Evolutionary conservation across 176 grass and related monocot species (phyloP).

Genomic region (Aegilops umbellulata): DNA sequence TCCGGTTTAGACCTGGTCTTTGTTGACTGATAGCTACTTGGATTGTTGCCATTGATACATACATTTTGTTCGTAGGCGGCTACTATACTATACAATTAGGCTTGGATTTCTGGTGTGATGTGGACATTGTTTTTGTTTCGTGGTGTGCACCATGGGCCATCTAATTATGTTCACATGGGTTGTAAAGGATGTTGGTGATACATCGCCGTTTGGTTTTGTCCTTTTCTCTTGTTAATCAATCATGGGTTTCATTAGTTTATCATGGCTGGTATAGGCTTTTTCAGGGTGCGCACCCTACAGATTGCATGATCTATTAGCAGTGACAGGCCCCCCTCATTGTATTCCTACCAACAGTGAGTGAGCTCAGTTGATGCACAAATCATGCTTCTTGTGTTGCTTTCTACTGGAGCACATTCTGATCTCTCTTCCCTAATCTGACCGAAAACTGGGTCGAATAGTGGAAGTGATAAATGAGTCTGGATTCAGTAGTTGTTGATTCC

Average conservation of each 20-base stretch:
- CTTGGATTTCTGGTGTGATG: slow-evolving; percentile 38
- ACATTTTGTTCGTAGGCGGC: slow-evolving; percentile 23
- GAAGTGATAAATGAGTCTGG: not conserved
- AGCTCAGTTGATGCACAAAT: not conserved
- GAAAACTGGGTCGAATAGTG: not conserved
- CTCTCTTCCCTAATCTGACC: not conserved
- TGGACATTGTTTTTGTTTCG: slow-evolving; percentile 32
- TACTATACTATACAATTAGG: slow-evolving; percentile 4
- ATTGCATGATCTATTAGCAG: not conserved
- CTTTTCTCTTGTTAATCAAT: slow-evolving; percentile 36
- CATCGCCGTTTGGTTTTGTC: slow-evolving; percentile 30
- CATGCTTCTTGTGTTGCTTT: not conserved
- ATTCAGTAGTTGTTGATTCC: not conserved
- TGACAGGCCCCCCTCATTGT: not conserved
- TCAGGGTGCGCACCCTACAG: not conserved
- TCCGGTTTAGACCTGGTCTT: not conserved
- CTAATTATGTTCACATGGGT: slow-evolving; percentile 42
- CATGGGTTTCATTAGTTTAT: slow-evolving; percentile 39
- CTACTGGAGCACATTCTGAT: not conserved
- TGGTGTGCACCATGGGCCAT: slow-evolving; percentile 7
- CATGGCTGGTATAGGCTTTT: slow-evolving; percentile 2
- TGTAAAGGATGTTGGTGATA: slow-evolving; percentile 40
- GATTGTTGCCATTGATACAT: slow-evolving; percentile 9
- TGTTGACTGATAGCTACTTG: slow-evolving; percentile 23
- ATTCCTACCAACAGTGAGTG: not conserved